Conservation (phyloP, 2,329 filamentous ascomycete genomes). For the Aspergillus bombycis region DNA sequence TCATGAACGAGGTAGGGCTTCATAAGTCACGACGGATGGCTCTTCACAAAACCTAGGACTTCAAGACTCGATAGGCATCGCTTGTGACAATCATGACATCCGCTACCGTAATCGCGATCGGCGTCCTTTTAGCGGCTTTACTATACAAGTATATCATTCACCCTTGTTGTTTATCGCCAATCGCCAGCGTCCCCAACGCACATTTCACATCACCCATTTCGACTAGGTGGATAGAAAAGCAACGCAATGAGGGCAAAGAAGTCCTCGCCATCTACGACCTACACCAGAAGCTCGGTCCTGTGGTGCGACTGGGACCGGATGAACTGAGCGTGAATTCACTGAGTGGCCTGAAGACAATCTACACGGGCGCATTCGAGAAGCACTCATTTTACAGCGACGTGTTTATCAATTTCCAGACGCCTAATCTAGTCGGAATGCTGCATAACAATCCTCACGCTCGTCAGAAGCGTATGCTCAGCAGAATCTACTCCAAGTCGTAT, state of each 20-base stretch:
- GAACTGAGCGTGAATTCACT: conserved; percentile 69
- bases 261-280: conserved; percentile 61
- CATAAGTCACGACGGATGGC: background rate
- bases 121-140: background rate
- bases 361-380: conserved; percentile 71
- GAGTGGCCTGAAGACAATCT: conserved; percentile 61
- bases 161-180: conserved; percentile 56
- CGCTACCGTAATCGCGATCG: background rate
- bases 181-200: conserved; percentile 64
- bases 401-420: conserved; percentile 65
- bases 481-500: conserved; percentile 74
- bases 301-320: conserved; percentile 63
- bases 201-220: conserved; percentile 65
- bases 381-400: conserved; percentile 65
- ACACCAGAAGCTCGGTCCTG: conserved; percentile 57
- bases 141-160: conserved; percentile 31
- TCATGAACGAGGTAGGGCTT: background rate
- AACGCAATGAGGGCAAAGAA: conserved; percentile 58
- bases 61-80: background rate
- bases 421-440: conserved; percentile 68
- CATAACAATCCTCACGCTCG: conserved; percentile 62
- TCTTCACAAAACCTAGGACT: too few relatives aligned
- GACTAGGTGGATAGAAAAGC: conserved; percentile 64
- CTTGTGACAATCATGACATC: background rate
- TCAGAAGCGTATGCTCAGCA: conserved; percentile 72